These are phyloP conservation scores for Neurospora terricola DNA, from an alignment of 495 filamentous ascomycete species.

Conservation along the genomic window DNA sequence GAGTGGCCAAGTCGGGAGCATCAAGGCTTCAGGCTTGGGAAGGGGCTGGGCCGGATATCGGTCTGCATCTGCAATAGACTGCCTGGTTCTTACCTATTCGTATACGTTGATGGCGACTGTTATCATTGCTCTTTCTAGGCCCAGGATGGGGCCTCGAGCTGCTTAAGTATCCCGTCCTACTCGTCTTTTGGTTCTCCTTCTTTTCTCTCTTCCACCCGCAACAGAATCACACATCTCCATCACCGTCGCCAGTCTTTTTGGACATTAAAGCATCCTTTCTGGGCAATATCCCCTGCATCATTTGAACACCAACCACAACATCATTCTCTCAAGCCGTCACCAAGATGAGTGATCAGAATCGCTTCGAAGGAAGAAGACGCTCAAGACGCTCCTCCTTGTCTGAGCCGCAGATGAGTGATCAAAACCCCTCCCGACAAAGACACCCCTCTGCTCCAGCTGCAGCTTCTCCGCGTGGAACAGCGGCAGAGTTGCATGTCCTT, in stretches of 20 bases:
- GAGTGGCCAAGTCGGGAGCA: not conserved
- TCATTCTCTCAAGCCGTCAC: not conserved
- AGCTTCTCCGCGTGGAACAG: not conserved
- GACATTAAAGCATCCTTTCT: not conserved
- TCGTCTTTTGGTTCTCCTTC: not conserved
- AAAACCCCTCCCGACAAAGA: not conserved
- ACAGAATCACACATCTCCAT: not conserved
- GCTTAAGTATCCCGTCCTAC: not conserved
- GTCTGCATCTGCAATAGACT: not conserved
- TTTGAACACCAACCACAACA: not conserved
- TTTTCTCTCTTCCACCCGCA: not conserved
- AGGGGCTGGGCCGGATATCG: not conserved
- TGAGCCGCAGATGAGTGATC: not conserved
- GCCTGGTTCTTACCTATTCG: not conserved
- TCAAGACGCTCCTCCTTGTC: not conserved
- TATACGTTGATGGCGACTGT: not conserved
- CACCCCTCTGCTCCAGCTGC: not conserved
- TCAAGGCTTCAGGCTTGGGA: not conserved
- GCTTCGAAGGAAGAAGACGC: not conserved
- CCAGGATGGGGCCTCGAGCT: not conserved
- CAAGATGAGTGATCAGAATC: not conserved
- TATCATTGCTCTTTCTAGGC: not conserved
- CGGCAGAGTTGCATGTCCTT: not conserved
- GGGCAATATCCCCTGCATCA: not conserved
- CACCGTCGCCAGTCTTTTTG: not conserved